Percentiles rank a stretch among this genome's conserved stretches.
These are phyloP conservation scores for Vigna angularis DNA, from an alignment of 306 rosid species.

Conservation along the genomic window DNA sequence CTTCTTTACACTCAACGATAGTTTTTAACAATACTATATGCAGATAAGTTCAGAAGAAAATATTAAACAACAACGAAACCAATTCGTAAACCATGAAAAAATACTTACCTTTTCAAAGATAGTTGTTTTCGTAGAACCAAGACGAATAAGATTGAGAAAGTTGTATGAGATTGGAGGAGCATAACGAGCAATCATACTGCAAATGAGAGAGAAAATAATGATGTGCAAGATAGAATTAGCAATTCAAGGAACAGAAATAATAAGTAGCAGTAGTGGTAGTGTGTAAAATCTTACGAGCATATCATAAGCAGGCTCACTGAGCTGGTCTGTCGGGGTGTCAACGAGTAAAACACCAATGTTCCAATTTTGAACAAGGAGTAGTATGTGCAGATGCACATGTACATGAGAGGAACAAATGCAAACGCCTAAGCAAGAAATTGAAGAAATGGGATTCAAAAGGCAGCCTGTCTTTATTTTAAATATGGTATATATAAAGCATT, in stretches of 20 bases:
- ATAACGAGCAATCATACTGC: constrained; percentile 97
- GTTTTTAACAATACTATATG: constrained; percentile 1
- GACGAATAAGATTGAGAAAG: constrained; percentile 91
- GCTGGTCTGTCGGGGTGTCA: constrained; percentile 94
- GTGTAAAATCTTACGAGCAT: constrained; percentile 86
- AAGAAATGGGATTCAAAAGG: constrained; percentile 45
- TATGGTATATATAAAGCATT: constrained; percentile 4
- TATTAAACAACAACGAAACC: constrained; percentile 5
- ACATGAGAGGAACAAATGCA: constrained; percentile 95
- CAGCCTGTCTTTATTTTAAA: constrained; percentile 34
- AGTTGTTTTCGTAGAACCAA: constrained; percentile 60
- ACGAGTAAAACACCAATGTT: constrained; percentile 85
- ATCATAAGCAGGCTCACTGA: constrained; percentile 97
- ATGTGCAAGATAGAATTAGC: constrained; percentile 27
- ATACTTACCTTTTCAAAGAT: constrained; percentile 81
- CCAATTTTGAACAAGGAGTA: constrained; percentile 96
- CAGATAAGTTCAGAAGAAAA: not conserved
- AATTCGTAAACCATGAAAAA: constrained; percentile 19
- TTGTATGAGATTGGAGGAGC: constrained; percentile 98
- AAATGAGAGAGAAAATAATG: constrained; percentile 35
- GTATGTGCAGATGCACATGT: constrained; percentile 98
- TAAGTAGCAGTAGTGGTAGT: constrained; percentile 15
- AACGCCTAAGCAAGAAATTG: constrained; percentile 66
- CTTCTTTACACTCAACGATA: not conserved
- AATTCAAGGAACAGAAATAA: constrained; percentile 31